Conservation (phyloP, 768 basidiomycete species). For the Mycena pura region DNA sequence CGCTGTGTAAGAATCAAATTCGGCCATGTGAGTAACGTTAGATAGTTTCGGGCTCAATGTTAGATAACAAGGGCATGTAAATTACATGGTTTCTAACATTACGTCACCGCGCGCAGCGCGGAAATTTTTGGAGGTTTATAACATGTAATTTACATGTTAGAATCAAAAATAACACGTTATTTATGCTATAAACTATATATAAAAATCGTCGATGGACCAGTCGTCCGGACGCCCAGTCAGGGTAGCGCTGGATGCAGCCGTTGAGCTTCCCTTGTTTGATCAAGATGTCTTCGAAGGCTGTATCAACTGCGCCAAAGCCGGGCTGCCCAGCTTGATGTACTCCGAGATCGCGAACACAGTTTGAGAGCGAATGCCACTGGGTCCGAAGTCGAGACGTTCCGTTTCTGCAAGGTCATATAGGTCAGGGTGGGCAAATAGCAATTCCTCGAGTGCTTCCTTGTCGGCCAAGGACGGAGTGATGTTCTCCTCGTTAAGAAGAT, state of each 20-base stretch:
- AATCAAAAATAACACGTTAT: too few species aligned
- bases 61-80: too few species aligned
- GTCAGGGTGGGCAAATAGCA: constrained; percentile 1
- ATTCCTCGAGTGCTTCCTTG: neutral
- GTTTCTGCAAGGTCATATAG: constrained; percentile 6
- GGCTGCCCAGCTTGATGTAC: constrained; percentile 4
- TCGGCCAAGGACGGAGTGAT: neutral
- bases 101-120: too few species aligned
- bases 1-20: too few species aligned
- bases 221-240: neutral
- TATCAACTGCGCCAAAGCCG: neutral
- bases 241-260: neutral
- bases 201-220: neutral
- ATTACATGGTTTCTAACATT: too few species aligned
- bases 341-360: neutral
- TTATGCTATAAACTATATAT: too few species aligned
- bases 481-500: neutral
- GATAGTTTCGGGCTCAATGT: too few species aligned
- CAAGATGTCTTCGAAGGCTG: neutral
- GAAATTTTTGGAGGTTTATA: too few species aligned
- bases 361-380: neutral
- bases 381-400: neutral
- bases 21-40: too few species aligned
- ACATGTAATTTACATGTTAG: too few species aligned
- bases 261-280: neutral